Evolutionary conservation across 2,329 filamentous ascomycete genomes (phyloP), one percentile per base, ranked within the genome.

Genomic region (Aureobasidium sp.): DNA sequence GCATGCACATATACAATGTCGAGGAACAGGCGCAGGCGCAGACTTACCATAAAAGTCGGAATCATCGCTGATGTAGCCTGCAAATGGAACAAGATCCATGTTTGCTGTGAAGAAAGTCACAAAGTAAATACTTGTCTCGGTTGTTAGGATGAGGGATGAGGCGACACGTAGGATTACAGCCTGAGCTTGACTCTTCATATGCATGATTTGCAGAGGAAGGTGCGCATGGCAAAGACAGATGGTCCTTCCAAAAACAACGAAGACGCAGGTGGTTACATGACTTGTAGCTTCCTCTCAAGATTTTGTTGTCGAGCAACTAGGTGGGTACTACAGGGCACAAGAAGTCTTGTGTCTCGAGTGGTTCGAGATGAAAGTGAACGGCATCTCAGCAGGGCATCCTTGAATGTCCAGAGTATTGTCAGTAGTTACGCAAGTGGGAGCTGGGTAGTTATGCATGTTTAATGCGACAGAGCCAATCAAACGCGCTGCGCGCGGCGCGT

Each of bases 41-140:
- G 13, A 15, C 34, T 37, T 15, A 78, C 77, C 77, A 62, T 75
- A 75, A 67, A 78, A 78, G 66, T 72, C 75, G 30, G 76, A 77
- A 25, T 79, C 77, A 62, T 78, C 76, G 6, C 69, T 73, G 37
- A 76, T 69, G 66, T 70, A 74, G 34, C 70, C 74, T 21, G 30
- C 36, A 13, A 49, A 59, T 4, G 55, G 55, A 6, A 59, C 36
- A 3, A 48, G 44, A 10, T 49, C 34, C 16, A 41, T 42, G 25
- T 58, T 10, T 30, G 32, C 44, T 34, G 48, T 49, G 34, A 25
- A 25, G 25, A 42, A 30, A 32, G 36, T 30, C 36, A 54, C 34
- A 27, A 37, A 37, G 48, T 34, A 29, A 32, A 34, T 11, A 39
- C 21, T 39, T 52, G 16, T 39, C n/a, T 11, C 15, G 13, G n/a